Base-by-base conservation (phyloP, 257 asterid species). In the Solanum bulbocastanum region DNA sequence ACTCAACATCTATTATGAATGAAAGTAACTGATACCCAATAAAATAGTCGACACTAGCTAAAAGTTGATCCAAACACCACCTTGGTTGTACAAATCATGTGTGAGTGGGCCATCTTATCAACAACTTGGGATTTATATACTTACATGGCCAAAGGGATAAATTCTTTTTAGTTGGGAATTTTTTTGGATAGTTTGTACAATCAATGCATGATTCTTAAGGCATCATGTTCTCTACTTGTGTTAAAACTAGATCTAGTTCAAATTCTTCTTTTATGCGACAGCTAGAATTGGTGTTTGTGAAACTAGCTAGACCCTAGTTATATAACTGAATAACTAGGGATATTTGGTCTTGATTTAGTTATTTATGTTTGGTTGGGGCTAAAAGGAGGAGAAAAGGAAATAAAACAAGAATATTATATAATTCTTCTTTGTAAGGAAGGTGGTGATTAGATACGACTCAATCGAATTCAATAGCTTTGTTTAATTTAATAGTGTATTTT, bases 51-150 rank as follows among this genome's bases (percentile, higher is more conserved):
- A 74, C 18, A 74, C 22, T 36, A 36, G 30, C 14, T 7, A 74
- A 74, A 74, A 74, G 9, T 22, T 74, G 16, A 74, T 36, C 14
- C 40, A 49, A 37, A 56, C 49, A 83, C 33, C 86, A 46, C 13
- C 68, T 46, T 82, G 18, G 40, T 35, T 25, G 87, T 23, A 44
- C 60, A 85, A 40, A 85, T 62, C 76, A 84, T 84, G 87, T 85
- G 78, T 66, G 81, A 52, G 88, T 88, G 90, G 90, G 66, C 62
- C 90, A 85, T 60, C 79, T 75, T 73, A 88, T 84, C 88, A 84
- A 56, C 90, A 84, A 74, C 56, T 27, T 84, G 46, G 37, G 44
- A 79, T 44, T 79, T 79, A 8, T 44, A 7, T 79, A 78, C 84
- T 78, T 78, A 27, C 37, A 23, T 44, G n/a, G 27, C 27, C 37